Percentiles rank a stretch among this genome's conserved stretches.
Evolutionary conservation across 2,329 filamentous ascomycete genomes (phyloP).

Genomic region (Aurifilum marmelostoma): DNA sequence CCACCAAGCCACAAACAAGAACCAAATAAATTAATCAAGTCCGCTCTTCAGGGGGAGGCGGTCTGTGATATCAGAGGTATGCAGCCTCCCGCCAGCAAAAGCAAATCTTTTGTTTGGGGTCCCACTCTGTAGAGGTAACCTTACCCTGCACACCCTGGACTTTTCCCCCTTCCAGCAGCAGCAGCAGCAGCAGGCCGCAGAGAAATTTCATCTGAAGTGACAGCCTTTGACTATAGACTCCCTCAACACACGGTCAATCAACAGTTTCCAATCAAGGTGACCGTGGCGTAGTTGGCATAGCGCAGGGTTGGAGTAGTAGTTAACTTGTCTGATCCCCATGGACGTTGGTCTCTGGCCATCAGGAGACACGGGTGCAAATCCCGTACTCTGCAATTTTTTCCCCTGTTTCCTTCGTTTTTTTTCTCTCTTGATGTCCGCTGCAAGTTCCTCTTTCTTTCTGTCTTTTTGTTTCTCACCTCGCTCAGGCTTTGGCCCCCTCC

Average conservation of each 20-base stretch:
- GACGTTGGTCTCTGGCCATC: constrained; percentile 8
- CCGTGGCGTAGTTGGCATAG: constrained; percentile 6
- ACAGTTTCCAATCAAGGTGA: background rate
- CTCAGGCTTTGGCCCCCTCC: background rate
- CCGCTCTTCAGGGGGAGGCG: background rate
- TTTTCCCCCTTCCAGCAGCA: background rate
- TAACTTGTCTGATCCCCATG: constrained; percentile 30
- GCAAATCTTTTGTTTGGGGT: background rate
- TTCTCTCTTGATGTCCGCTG: no score
- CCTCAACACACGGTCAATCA: background rate
- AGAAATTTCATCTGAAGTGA: background rate
- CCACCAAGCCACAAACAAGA: no score
- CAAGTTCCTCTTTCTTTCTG: accelerated
- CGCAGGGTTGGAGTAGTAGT: constrained; percentile 28
- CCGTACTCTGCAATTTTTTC: constrained; percentile 31
- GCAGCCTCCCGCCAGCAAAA: background rate
- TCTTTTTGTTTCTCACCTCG: background rate
- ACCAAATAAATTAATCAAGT: background rate
- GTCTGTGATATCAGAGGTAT: background rate
- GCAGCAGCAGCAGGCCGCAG: background rate
- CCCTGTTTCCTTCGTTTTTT: background rate
- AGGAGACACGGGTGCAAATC: constrained; percentile 34
- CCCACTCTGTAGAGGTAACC: background rate
- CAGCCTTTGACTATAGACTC: background rate
- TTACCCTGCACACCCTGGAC: background rate